Conservation (phyloP, 2,329 filamentous ascomycete genomes). For the Pseudogymnoascus sp. region DNA sequence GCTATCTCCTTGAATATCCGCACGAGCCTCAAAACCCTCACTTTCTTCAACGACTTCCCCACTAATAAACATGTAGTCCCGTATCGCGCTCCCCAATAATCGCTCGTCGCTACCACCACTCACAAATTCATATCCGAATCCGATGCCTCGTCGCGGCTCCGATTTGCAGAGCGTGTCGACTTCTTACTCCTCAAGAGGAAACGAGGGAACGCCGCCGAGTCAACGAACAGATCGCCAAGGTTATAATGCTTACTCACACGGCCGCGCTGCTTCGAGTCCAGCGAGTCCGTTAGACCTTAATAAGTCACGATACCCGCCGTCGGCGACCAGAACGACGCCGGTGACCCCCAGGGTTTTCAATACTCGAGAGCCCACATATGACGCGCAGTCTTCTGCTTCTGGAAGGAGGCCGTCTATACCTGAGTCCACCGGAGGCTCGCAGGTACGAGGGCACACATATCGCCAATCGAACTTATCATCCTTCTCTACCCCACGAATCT, state of each 20-base stretch:
- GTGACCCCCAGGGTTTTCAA: conserved; percentile 1
- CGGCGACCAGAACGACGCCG: neutral
- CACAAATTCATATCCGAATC: conserved; percentile 9
- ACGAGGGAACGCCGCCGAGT: neutral
- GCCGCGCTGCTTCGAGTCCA: neutral
- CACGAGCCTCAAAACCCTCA: conserved; percentile 11
- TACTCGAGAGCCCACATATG: neutral
- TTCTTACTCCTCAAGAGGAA: neutral
- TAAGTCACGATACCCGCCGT: conserved; percentile 8
- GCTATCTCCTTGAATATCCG: conserved; percentile 12
- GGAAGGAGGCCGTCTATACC: conserved; percentile 6
- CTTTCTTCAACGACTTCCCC: neutral
- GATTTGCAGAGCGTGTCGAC: conserved; percentile 9
- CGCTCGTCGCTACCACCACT: conserved; percentile 12
- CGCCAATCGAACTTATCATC: conserved; percentile 29
- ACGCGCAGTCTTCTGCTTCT: neutral
- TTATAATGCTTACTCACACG: conserved; percentile 1
- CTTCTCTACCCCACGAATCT: conserved; percentile 29
- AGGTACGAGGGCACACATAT: conserved; percentile 24
- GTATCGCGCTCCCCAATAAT: conserved; percentile 13
- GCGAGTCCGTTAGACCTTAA: neutral
- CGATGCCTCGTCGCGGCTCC: conserved; percentile 12
- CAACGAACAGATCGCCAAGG: neutral
- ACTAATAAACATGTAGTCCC: conserved; percentile 14
- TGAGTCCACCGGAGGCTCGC: neutral